phyloP scores from a whole-genome alignment of 2,329 filamentous ascomycete species.

The Fonsecaea pedrosoi region DNA sequence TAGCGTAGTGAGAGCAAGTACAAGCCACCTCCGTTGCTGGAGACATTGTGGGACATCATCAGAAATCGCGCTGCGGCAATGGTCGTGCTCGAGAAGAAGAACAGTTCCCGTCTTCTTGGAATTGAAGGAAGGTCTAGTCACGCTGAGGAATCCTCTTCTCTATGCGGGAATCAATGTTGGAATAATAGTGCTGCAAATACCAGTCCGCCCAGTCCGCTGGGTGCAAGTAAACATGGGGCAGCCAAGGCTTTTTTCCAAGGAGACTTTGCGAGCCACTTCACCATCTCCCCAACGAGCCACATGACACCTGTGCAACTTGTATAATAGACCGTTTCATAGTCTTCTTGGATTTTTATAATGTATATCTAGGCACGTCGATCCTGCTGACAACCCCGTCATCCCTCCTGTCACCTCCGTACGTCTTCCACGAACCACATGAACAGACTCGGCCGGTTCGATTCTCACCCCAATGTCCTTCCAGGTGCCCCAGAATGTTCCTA shows the following conservation, averaged over 20 bases:
- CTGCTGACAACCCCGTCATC: neutral
- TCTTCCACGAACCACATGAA: slow-evolving; percentile 1
- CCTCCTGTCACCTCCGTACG: neutral
- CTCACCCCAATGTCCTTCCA: slow-evolving; percentile 59
- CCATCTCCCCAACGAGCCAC: neutral
- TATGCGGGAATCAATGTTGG: neutral
- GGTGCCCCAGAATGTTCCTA: slow-evolving; percentile 72
- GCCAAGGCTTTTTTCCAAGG: slow-evolving; percentile 2
- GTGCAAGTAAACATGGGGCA: too few relatives aligned
- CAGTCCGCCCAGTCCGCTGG: too few relatives aligned
- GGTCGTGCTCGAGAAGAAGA: neutral
- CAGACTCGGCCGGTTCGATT: neutral
- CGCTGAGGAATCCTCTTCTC: neutral
- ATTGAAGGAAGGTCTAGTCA: neutral
- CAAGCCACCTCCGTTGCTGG: too few relatives aligned
- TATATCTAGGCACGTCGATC: neutral
- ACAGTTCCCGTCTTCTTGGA: neutral
- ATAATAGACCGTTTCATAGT: neutral
- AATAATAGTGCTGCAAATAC: too few relatives aligned
- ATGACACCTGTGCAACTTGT: neutral
- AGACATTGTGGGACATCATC: too few relatives aligned
- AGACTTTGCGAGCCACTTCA: neutral
- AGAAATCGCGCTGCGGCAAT: neutral
- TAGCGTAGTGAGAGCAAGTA: slow-evolving; percentile 41
- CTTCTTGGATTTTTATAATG: neutral